A percentile compares a stretch with the other conserved stretches of the same genome.
Evolutionary conservation across 495 filamentous ascomycete genomes (phyloP).

Genomic region (Trichodelitschia bisporula): DNA sequence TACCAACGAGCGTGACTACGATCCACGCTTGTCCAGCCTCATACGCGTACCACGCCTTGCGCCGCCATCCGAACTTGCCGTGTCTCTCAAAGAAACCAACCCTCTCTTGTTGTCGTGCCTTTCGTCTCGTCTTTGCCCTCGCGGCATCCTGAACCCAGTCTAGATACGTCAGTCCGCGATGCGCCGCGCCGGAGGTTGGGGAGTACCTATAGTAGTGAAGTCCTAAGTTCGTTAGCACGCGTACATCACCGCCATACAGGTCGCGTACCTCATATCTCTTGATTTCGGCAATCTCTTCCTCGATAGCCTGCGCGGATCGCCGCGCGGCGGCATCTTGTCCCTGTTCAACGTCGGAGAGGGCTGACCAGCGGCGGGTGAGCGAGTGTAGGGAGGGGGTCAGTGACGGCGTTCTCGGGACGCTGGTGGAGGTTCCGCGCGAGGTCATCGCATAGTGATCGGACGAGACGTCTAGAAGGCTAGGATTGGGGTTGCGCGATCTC

Average conservation of each 20-base stretch:
- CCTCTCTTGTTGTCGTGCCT: constrained; percentile 44
- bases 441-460: constrained; percentile 20
- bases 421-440: constrained; percentile 5
- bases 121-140: constrained; percentile 62
- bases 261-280: constrained; percentile 66
- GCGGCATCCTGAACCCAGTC: constrained; percentile 98
- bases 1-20: constrained; percentile 74
- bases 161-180: constrained; percentile 6
- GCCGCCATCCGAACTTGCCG: constrained; percentile 54
- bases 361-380: constrained; percentile 46
- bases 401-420: constrained; percentile 18
- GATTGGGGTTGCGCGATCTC: too few relatives aligned
- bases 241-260: constrained; percentile 13
- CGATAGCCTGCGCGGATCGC: constrained; percentile 28
- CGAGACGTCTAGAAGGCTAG: too few relatives aligned
- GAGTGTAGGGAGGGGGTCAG: constrained; percentile 29
- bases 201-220: constrained; percentile 76
- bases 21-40: constrained; percentile 97
- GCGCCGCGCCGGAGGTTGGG: neutral
- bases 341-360: constrained; percentile 36
- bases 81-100: constrained; percentile 53
- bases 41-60: constrained; percentile 65
- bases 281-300: constrained; percentile 92
- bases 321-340: constrained; percentile 25
- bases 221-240: constrained; percentile 16